Percentiles rank a stretch among this genome's conserved stretches.
phyloP scores from a whole-genome alignment of 805 yeast genomes.

The Komagataella pastoris region DNA sequence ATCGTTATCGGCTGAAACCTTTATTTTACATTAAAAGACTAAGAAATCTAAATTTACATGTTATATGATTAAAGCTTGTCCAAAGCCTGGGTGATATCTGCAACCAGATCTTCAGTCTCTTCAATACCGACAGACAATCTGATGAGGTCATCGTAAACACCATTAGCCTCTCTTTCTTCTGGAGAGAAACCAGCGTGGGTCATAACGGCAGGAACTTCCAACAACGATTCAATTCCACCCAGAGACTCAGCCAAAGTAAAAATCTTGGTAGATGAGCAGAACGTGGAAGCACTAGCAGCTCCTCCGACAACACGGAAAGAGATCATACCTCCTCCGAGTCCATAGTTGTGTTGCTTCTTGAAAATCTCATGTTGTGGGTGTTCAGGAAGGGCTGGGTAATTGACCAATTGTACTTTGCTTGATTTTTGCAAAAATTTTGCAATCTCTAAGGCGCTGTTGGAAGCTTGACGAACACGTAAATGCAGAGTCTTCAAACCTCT shows the following conservation, averaged over 20 bases:
- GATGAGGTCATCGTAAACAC: conserved; percentile 71
- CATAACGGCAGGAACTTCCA: conserved; percentile 86
- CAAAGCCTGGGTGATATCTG: conserved; percentile 61
- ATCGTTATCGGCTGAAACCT: not conserved
- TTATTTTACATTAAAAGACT: not conserved
- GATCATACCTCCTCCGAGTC: conserved; percentile 86
- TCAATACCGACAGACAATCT: conserved; percentile 84
- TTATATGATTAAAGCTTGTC: not conserved
- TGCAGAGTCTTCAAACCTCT: conserved; percentile 83
- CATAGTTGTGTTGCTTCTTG: conserved; percentile 64
- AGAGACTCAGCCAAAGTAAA: conserved; percentile 84
- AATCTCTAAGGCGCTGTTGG: conserved; percentile 50
- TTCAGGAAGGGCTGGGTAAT: conserved; percentile 71
- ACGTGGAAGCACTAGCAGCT: conserved; percentile 58
- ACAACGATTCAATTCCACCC: conserved; percentile 79
- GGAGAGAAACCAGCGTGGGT: conserved; percentile 85
- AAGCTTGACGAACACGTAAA: conserved; percentile 61
- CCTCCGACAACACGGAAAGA: conserved; percentile 81
- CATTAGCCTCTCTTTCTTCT: conserved; percentile 64
- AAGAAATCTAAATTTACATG: not conserved
- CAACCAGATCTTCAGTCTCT: conserved; percentile 63
- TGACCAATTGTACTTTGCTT: conserved; percentile 48
- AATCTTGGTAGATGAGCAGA: conserved; percentile 60
- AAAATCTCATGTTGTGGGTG: conserved; percentile 56
- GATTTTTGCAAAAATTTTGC: conserved; percentile 47